Percentiles rank a stretch among this genome's conserved stretches.
phyloP scores from a whole-genome alignment of 169 alveolate species.

The Ichthyophthirius multifiliis region DNA sequence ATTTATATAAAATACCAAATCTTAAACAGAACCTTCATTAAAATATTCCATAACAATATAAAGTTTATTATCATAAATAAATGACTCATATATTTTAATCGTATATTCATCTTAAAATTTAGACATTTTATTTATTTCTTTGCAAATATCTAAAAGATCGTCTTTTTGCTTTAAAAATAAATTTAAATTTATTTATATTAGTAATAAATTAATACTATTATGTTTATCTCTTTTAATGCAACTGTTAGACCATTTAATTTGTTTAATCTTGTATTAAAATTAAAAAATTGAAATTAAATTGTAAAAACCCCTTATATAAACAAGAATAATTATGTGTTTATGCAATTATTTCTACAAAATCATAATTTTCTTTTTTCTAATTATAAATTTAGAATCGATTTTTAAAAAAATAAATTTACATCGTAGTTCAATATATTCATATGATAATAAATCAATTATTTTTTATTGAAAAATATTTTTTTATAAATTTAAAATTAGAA shows the following conservation, averaged over 20 bases:
- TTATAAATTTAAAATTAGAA: too few species aligned
- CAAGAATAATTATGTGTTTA: too few species aligned
- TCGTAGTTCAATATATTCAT: too few species aligned
- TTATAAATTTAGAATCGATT: too few species aligned
- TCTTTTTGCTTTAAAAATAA: too few species aligned
- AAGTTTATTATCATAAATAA: conserved; percentile 45
- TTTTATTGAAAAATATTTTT: too few species aligned
- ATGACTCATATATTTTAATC: conserved; percentile 44
- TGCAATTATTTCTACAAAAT: too few species aligned
- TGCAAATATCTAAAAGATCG: conserved; percentile 45
- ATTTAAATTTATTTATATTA: neutral
- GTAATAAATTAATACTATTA: neutral
- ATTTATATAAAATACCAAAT: conserved; percentile 44
- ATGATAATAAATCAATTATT: too few species aligned
- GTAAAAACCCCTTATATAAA: too few species aligned
- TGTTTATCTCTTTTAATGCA: neutral
- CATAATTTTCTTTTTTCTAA: too few species aligned
- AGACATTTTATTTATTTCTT: conserved; percentile 54
- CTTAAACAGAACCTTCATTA: conserved; percentile 60
- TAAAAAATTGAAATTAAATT: too few species aligned
- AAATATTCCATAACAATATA: conserved; percentile 58
- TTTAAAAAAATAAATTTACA: too few species aligned
- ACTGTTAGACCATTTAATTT: neutral
- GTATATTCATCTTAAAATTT: conserved; percentile 51
- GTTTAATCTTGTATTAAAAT: neutral